Conservation (phyloP, 179 eudicot species). For the Vitellaria paradoxa region DNA sequence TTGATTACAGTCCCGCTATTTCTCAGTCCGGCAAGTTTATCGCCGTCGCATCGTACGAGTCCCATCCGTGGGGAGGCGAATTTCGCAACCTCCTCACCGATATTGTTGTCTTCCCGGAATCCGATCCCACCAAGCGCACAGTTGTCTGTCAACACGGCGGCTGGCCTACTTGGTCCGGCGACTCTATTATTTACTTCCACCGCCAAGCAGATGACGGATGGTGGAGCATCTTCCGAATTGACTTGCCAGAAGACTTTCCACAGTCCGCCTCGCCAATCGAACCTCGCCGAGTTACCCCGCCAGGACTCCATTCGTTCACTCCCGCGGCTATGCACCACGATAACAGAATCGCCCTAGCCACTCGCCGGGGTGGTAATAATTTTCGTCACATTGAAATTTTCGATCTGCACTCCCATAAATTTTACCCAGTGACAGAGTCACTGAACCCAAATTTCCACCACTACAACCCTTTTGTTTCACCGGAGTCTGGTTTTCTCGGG, state of each 20-base stretch:
- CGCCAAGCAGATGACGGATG: constrained; percentile 77
- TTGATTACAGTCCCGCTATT: constrained; percentile 70
- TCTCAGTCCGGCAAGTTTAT: constrained; percentile 51
- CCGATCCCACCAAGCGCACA: constrained; percentile 45
- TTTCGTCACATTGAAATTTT: constrained; percentile 73
- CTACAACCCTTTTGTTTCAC: constrained; percentile 78
- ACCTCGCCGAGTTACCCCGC: constrained; percentile 64
- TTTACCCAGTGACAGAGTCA: constrained; percentile 46
- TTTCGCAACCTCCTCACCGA: constrained; percentile 59
- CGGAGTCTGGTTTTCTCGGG: constrained; percentile 53
- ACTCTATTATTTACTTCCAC: constrained; percentile 64
- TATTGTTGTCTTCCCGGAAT: constrained; percentile 47
- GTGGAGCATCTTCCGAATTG: constrained; percentile 79
- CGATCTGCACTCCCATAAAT: constrained; percentile 37
- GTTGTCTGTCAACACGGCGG: constrained; percentile 62
- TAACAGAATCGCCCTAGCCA: constrained; percentile 53
- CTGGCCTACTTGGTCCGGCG: constrained; percentile 84
- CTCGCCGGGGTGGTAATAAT: constrained; percentile 45
- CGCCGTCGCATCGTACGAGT: constrained; percentile 75
- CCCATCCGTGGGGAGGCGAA: constrained; percentile 63
- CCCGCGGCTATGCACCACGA: constrained; percentile 56
- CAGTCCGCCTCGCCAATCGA: not conserved
- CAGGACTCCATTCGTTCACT: constrained; percentile 79
- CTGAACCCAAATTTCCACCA: constrained; percentile 63
- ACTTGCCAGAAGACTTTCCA: constrained; percentile 22